Base-by-base conservation (phyloP, 208 protist species). In the Endotrypanum monterogeii region DNA sequence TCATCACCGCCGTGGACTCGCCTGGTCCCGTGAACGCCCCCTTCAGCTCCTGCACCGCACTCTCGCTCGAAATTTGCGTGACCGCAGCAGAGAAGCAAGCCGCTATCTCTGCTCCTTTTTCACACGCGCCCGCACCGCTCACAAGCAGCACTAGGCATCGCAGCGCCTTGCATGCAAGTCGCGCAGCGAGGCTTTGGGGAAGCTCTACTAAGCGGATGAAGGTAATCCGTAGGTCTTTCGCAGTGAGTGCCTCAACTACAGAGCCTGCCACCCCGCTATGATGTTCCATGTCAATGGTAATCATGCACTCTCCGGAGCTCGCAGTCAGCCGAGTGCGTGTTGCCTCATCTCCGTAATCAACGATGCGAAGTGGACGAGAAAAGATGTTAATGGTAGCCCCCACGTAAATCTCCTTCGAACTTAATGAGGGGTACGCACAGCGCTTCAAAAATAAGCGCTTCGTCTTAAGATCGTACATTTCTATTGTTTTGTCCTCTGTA, bases 391-490 rank as follows among this genome's bases (percentile, higher is more conserved):
- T 88, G 16, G 93, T 98, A 0, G 93, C 89, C 1, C 96, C 97
- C 23, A 98, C 79, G 86, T 94, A 98, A 0, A 99, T 82, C 73
- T 98, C 94, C 28, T 89, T 88, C 25, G 85, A 68, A 20, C 62
- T 82, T 39, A 99, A 71, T 6, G 85, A 88, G 1, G 90, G 91
- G 77, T 98, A 98, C 14, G 85, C 79, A 73, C 91, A 97, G 0
- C 95, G 87, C 78, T 98, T 98, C 63, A 99, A 82, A 84, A 98
- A 98, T 30, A 95, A 78, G 20, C 91, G 84, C 67, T 92, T 93
- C 41, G 88, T 97, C 80, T 98, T 98, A 51, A 97, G 66, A 77
- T 98, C 93, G 83, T 93, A 95, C 96, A 99, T 98, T 78, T 99
- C 98, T 72, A 99, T 94, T 11, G 96, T 97, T 52, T 93, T 80